These are phyloP conservation scores for Talaromyces sp. DNA, from an alignment of 2,329 filamentous ascomycete genomes.

Conservation along the genomic window DNA sequence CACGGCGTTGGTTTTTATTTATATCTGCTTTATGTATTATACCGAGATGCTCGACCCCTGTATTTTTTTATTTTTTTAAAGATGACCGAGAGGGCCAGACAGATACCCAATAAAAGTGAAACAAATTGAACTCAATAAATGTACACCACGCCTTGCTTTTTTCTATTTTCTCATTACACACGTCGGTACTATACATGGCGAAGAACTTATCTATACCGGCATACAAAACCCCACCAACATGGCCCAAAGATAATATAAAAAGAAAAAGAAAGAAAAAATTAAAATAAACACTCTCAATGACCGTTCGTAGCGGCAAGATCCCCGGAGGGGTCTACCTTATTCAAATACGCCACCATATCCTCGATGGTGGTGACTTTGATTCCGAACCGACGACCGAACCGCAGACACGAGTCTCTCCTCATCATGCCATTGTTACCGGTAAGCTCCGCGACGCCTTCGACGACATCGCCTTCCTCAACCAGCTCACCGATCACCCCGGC, in stretches of 20 bases:
- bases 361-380: constrained; percentile 94
- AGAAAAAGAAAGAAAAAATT: not conserved
- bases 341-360: constrained; percentile 73
- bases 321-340: constrained; percentile 56
- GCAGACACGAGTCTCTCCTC: constrained; percentile 78
- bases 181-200: not conserved
- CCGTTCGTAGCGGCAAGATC: constrained; percentile 25
- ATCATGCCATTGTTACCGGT: constrained; percentile 74
- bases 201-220: not conserved
- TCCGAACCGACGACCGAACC: constrained; percentile 82
- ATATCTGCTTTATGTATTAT: not conserved
- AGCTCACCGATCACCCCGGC: constrained; percentile 88
- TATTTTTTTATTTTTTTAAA: not conserved
- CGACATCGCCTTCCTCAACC: constrained; percentile 75
- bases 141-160: not conserved
- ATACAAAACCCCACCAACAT: not conserved
- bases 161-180: not conserved
- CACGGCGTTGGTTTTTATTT: constrained; percentile 14
- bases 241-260: not conserved
- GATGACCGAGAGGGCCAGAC: not conserved
- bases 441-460: constrained; percentile 62
- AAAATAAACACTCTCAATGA: constrained; percentile 18
- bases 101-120: constrained; percentile 1
- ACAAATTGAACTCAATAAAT: not conserved
- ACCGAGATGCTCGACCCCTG: not conserved